phyloP scores from a whole-genome alignment of 192 early-diverging fungal species.

The Linnemannia zychae region DNA sequence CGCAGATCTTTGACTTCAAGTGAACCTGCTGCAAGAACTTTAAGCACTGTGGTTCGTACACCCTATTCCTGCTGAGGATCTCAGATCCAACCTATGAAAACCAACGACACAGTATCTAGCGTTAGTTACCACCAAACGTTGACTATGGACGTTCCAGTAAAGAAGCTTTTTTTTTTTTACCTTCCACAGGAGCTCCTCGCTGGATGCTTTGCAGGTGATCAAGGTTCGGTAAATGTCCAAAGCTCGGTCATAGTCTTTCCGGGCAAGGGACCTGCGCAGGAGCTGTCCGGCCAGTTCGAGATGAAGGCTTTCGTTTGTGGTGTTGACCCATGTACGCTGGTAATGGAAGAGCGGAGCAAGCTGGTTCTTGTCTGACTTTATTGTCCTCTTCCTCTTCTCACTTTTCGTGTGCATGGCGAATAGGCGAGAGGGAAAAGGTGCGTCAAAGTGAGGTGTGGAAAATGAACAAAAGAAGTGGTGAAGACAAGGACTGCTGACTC shows the following conservation, averaged over 20 bases:
- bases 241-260: conserved; percentile 37
- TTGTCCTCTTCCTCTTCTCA: background rate
- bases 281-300: conserved; percentile 28
- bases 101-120: background rate
- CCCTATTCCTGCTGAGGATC: conserved; percentile 27
- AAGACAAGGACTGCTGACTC: background rate
- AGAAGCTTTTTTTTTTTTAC: background rate
- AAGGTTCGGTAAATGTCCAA: conserved; percentile 32
- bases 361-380: background rate
- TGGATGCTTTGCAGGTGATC: background rate
- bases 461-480: no score
- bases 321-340: background rate
- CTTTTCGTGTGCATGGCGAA: background rate
- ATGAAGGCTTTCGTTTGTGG: conserved; percentile 12
- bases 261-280: conserved; percentile 13
- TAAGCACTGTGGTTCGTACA: conserved; percentile 39
- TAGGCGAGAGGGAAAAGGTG: background rate
- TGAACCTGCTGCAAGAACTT: conserved; percentile 32
- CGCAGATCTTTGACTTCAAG: conserved; percentile 19
- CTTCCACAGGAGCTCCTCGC: conserved; percentile 47
- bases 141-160: background rate
- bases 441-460: no score
- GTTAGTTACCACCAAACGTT: background rate
- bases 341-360: conserved; percentile 18
- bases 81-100: conserved; percentile 37